These are phyloP conservation scores for Rhodocollybia butyracea DNA, from an alignment of 768 basidiomycete species.

Conservation along the genomic window DNA sequence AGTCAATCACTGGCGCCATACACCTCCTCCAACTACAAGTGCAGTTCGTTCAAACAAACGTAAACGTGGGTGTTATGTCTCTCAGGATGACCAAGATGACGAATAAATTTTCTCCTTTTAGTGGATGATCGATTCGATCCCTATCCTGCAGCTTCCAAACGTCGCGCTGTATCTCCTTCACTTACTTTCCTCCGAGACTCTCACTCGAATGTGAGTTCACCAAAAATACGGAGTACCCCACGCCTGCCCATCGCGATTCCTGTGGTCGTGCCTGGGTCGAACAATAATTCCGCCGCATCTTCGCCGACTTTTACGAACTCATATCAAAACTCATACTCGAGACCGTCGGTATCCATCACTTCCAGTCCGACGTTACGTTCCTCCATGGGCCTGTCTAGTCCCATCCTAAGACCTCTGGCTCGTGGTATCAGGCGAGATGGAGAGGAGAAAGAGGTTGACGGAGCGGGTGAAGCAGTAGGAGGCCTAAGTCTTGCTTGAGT, in stretches of 20 bases:
- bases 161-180: constrained; percentile 82
- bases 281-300: constrained; percentile 61
- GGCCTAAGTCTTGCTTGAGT: constrained; percentile 50
- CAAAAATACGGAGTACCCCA: constrained; percentile 42
- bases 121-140: constrained; percentile 87
- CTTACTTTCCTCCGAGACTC: constrained; percentile 63
- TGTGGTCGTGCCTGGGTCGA: constrained; percentile 54
- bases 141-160: constrained; percentile 73
- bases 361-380: constrained; percentile 76
- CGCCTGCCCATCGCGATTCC: constrained; percentile 68
- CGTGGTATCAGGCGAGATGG: constrained; percentile 48
- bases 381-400: constrained; percentile 70
- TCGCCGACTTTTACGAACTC: constrained; percentile 64
- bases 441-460: constrained; percentile 72
- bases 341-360: constrained; percentile 52
- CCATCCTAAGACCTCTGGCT: constrained; percentile 67
- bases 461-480: constrained; percentile 75
- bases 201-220: constrained; percentile 46
- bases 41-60: constrained; percentile 79
- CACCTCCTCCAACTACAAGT: constrained; percentile 74
- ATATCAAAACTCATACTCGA: constrained; percentile 44
- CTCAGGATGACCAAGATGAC: neutral
- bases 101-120: constrained; percentile 20
- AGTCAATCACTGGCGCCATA: constrained; percentile 72
- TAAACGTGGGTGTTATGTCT: constrained; percentile 50